Conservation (phyloP, 2,329 filamentous ascomycete genomes). For the Epichloe scottii region DNA sequence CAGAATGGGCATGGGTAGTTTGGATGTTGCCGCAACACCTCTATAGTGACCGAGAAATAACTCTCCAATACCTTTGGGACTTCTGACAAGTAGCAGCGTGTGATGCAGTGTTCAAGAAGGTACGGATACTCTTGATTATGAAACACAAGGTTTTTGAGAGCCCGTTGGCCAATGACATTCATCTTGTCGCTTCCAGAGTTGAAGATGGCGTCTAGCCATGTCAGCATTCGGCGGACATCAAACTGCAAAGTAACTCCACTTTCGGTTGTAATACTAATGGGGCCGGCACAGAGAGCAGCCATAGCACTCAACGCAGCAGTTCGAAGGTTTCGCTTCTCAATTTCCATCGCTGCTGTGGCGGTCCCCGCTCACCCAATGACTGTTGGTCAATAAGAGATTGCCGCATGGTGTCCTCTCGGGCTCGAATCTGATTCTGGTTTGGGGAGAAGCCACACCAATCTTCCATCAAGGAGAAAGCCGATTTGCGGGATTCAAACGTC, state of each 20-base stretch:
- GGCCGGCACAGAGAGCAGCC: conserved; percentile 79
- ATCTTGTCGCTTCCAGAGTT: conserved; percentile 82
- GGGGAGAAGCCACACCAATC: conserved; percentile 98
- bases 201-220: conserved; percentile 94
- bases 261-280: conserved; percentile 78
- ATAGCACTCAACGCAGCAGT: conserved; percentile 89
- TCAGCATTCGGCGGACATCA: conserved; percentile 81
- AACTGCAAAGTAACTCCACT: conserved; percentile 82
- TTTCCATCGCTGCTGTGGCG: conserved; percentile 83
- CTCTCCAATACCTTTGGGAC: conserved; percentile 76
- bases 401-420: conserved; percentile 76
- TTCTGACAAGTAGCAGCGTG: conserved; percentile 78
- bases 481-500: conserved; percentile 92
- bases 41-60: conserved; percentile 85
- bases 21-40: conserved; percentile 73
- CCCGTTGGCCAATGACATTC: conserved; percentile 78
- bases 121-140: conserved; percentile 83
- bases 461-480: conserved; percentile 92
- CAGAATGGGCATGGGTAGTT: conserved; percentile 79
- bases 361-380: conserved; percentile 63
- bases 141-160: conserved; percentile 77
- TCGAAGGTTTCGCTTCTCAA: conserved; percentile 85
- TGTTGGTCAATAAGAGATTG: conserved; percentile 75
- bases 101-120: conserved; percentile 78
- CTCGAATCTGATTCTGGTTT: conserved; percentile 70